These are phyloP conservation scores for Lenzites betulinus DNA, from an alignment of 768 basidiomycete species.

Conservation along the genomic window DNA sequence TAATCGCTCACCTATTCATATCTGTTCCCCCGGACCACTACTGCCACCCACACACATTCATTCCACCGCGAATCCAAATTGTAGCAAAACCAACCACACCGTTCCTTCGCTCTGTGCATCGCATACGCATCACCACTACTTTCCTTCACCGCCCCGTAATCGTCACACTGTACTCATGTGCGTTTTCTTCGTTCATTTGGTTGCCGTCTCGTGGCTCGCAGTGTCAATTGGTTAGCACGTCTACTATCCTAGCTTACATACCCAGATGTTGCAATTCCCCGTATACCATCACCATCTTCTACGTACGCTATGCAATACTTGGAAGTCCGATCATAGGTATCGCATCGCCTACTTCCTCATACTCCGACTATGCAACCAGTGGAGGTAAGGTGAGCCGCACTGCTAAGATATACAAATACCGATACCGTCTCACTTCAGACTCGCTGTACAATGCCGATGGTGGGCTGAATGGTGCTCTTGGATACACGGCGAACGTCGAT, in stretches of 20 bases:
- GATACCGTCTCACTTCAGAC: too few species aligned
- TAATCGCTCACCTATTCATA: constrained; percentile 36
- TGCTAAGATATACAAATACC: too few species aligned
- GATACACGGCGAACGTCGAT: background rate
- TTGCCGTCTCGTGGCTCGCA: background rate
- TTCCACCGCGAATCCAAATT: constrained; percentile 1
- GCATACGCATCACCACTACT: constrained; percentile 11
- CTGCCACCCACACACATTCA: background rate
- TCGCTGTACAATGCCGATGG: background rate
- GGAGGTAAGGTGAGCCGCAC: too few species aligned
- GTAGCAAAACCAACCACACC: constrained; percentile 7
- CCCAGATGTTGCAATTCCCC: constrained; percentile 8
- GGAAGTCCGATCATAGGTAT: too few species aligned
- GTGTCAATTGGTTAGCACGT: constrained; percentile 6
- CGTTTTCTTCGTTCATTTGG: background rate
- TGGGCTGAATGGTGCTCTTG: background rate
- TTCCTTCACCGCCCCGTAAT: constrained; percentile 14
- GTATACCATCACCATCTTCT: constrained; percentile 10
- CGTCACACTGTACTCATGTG: constrained; percentile 20
- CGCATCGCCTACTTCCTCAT: too few species aligned
- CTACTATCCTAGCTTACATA: constrained; percentile 10
- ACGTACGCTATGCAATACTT: background rate
- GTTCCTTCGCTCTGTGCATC: constrained; percentile 1
- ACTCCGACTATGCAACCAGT: too few species aligned
- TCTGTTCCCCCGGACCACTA: background rate